Percentiles rank a stretch among this genome's conserved stretches.
These are phyloP conservation scores for Paramecium caudatum DNA, from an alignment of 73 alveolate genomes.

Conservation along the genomic window DNA sequence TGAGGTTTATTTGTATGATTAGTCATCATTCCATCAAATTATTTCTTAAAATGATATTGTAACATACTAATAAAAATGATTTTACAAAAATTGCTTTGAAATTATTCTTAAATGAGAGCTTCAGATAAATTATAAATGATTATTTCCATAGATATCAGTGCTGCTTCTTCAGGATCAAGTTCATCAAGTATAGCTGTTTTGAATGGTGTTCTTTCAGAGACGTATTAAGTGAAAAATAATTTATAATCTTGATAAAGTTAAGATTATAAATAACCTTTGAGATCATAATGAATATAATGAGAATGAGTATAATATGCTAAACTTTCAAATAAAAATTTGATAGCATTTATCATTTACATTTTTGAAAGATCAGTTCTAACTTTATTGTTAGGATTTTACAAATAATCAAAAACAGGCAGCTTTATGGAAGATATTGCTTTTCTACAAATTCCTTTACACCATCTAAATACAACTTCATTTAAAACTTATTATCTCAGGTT, in stretches of 20 bases:
- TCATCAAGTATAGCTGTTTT: slow-evolving; percentile 10
- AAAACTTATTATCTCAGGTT: background rate
- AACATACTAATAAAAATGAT: background rate
- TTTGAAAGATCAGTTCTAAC: background rate
- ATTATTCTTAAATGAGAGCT: background rate
- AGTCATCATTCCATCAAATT: background rate
- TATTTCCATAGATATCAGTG: background rate
- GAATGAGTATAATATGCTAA: slow-evolving; percentile 34
- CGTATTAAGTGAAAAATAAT: slow-evolving; percentile 2
- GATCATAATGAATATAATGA: slow-evolving; percentile 27
- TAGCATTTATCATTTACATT: slow-evolving; percentile 17
- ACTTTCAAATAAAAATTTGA: slow-evolving; percentile 23
- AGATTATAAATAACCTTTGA: background rate
- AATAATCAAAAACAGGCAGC: slow-evolving; percentile 40
- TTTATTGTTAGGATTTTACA: background rate
- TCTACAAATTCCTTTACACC: slow-evolving; percentile 13
- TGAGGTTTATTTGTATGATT: background rate
- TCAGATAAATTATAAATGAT: background rate
- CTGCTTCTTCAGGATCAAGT: background rate
- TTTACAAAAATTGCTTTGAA: background rate
- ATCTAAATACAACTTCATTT: background rate
- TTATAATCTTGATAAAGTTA: slow-evolving; percentile 21
- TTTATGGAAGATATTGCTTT: background rate
- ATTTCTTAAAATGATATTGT: background rate
- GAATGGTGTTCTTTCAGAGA: background rate